Conservation (phyloP, 2,329 filamentous ascomycete species). For the Stachybotrys chlorohalonatus region DNA sequence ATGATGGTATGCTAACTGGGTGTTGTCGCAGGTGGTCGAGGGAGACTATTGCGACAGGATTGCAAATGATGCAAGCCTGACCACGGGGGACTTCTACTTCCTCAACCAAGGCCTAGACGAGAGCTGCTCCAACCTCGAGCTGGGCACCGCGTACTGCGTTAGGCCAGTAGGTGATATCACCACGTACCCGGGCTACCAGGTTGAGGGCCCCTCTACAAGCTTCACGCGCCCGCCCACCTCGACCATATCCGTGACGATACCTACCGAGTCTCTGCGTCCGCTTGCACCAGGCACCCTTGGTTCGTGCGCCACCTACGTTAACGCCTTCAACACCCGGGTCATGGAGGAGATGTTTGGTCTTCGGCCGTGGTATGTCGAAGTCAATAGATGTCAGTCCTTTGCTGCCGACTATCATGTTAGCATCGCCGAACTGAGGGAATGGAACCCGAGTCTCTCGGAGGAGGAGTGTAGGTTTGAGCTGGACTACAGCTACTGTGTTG, state of each 20-base stretch:
- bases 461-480: background rate
- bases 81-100: too few species aligned
- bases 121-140: slow-evolving; percentile 3
- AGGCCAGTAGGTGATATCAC: slow-evolving; percentile 4
- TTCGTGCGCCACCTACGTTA: background rate
- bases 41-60: too few species aligned
- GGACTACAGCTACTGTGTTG: background rate
- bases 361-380: too few species aligned
- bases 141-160: slow-evolving; percentile 4
- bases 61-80: too few species aligned
- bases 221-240: background rate
- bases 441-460: background rate
- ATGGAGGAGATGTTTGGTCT: background rate
- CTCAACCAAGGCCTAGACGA: too few species aligned
- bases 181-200: slow-evolving; percentile 4
- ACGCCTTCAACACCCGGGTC: background rate
- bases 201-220: background rate
- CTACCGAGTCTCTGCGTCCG: background rate
- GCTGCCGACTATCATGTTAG: background rate
- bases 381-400: background rate
- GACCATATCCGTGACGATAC: background rate
- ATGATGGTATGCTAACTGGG: too few species aligned
- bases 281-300: background rate
- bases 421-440: background rate
- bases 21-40: too few species aligned